Conservation (phyloP, 78 protist species). For the Ministeria vibrans region DNA sequence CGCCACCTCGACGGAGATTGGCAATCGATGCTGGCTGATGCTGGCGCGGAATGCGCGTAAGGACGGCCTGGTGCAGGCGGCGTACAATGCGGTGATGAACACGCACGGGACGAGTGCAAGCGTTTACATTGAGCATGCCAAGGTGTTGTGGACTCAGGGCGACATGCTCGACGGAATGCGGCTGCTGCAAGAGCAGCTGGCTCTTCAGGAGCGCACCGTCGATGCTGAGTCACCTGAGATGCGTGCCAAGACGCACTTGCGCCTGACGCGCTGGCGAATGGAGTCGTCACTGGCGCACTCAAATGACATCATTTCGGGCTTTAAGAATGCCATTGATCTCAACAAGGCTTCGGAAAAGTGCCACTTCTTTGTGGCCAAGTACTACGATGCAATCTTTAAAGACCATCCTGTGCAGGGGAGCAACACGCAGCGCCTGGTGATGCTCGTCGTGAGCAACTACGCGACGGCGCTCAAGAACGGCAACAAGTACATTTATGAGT, state of each 20-base stretch:
- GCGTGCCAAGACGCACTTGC: conserved; percentile 28
- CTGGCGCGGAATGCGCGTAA: conserved; percentile 26
- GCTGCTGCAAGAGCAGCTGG: not conserved
- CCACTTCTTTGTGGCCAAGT: conserved; percentile 40
- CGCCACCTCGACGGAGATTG: not conserved
- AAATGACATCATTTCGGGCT: not conserved
- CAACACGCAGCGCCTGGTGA: not conserved
- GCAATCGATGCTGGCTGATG: conserved; percentile 17
- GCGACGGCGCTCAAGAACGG: conserved; percentile 38
- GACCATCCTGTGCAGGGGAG: not conserved
- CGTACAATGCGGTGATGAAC: conserved; percentile 28
- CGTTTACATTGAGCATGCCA: not conserved
- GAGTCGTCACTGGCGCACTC: not conserved
- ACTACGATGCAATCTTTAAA: conserved; percentile 31
- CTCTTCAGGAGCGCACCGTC: not conserved
- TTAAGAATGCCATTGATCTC: not conserved
- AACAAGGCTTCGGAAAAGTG: conserved; percentile 55
- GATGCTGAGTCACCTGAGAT: conserved; percentile 2
- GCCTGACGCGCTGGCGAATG: conserved; percentile 8
- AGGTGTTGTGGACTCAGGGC: conserved; percentile 16
- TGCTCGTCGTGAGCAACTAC: conserved; percentile 12
- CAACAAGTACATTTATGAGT: conserved; percentile 28
- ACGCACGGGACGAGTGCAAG: not conserved
- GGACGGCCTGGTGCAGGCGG: conserved; percentile 23
- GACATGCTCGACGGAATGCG: not conserved